phyloP scores from a whole-genome alignment of 768 basidiomycete species.

The Lactarius pseudohatsudake region DNA sequence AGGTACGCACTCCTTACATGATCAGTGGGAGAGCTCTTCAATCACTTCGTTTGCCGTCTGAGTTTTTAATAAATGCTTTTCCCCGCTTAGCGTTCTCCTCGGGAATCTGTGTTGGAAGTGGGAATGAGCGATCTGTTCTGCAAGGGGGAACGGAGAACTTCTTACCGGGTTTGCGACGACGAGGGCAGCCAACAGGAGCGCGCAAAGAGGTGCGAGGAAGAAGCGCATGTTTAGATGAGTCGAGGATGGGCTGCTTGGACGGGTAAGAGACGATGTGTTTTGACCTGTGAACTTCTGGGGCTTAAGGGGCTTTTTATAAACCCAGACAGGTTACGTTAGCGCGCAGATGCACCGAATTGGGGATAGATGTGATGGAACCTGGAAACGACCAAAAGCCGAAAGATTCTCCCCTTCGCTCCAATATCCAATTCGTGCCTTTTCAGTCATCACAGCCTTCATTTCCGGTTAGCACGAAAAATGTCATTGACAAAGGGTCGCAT shows the following conservation, averaged over 20 bases:
- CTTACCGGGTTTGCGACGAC: slow-evolving; percentile 16
- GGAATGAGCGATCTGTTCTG: background rate
- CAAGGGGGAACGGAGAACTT: no score
- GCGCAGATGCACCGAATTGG: slow-evolving; percentile 1
- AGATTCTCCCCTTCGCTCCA: background rate
- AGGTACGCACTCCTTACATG: background rate
- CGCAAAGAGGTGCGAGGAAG: background rate
- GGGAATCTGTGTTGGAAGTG: background rate
- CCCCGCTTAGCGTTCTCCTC: slow-evolving; percentile 1
- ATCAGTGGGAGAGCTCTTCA: background rate
- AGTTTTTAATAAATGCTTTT: accelerated
- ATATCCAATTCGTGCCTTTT: background rate
- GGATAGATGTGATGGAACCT: slow-evolving; percentile 1
- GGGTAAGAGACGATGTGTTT: background rate
- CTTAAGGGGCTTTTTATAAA: slow-evolving; percentile 7
- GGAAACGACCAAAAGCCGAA: background rate
- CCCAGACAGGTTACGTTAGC: background rate
- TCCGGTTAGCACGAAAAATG: slow-evolving; percentile 6
- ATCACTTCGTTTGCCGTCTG: background rate
- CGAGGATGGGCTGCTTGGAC: background rate
- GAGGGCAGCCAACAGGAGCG: slow-evolving; percentile 10
- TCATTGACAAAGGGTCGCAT: no score
- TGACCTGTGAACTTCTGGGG: background rate
- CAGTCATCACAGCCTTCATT: slow-evolving; percentile 6
- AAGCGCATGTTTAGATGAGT: slow-evolving; percentile 16